Base-by-base conservation (phyloP, 805 yeast species). In the Myxozyma neglecta region DNA sequence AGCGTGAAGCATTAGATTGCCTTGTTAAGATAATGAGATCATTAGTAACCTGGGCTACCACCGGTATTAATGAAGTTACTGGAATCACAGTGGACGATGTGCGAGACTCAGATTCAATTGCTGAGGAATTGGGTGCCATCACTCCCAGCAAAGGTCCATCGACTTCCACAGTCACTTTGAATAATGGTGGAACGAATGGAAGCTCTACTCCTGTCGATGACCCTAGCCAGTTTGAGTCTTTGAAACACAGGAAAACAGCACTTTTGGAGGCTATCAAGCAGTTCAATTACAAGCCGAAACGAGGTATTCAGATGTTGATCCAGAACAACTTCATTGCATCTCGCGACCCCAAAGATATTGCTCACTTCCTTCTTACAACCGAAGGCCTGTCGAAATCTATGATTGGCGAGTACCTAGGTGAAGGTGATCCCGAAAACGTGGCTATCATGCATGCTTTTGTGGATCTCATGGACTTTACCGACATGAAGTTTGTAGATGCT, bases 361-460 rank as follows among this genome's bases (percentile, higher is more conserved):
- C 97, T 0, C 72, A 76, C 60, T 90, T 94, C 74, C 76, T 94
- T 56, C 74, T 90, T 50, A 77, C 75, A 24, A 81, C 84, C 0
- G 90, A 86, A 46, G 89, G 93, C 0, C 77, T 94, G 56, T 96
- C 91, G 71, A 88, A 92, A 72, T 81, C 92, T 0, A 83, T 83
- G 6, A 80, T 96, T 60, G 99, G 99, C 56, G 98, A 93, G 70
- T 94, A 80, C 72, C 77, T 94, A 61, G 99, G 99, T 57, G 97
- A 89, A 69, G 96, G 93, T 40, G 86, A 86, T 65, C 89, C 87
- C 11, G 80, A 81, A 52, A 87, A 90, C 72, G 83, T 90, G 63
- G 85, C 87, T 3, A 84, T 87, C 43, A 91, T 93, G 97, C 97
- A 92, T 74, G 88, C 90, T 6, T 94, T 94, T 77, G 96, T 93